Base-by-base conservation (phyloP, 345 rosid genomes). In the Bruguiera parviflora region DNA sequence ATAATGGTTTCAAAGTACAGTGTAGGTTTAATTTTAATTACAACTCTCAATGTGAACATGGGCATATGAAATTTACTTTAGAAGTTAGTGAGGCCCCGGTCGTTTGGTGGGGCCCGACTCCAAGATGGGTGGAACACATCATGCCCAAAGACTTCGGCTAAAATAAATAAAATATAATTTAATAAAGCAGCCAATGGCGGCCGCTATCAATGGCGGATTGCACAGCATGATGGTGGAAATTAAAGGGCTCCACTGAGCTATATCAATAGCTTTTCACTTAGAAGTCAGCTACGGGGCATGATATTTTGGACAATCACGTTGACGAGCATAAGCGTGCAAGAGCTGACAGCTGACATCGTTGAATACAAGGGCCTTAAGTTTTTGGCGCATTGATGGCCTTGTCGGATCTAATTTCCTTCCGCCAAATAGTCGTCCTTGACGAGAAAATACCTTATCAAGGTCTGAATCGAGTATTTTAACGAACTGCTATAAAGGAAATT, bases 201-300 rank as follows among this genome's bases (percentile, higher is more conserved):
- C 65, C 77, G 71, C 81, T 27, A 73, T 78, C 72, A 65, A 43
- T 33, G 77, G 61, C 71, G 73, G 43, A 53, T 35, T 52, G 4
- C 53, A 29, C 68, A 21, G 24, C 39, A 21, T 19, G 51, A 21
- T 22, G 1, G 7, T 21, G 47, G 51, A 61, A 61, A 7, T 35
- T 32, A 4, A 24, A 27, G 16, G 21, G 65, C 4, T n/a, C 16
- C 16, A 16, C 24, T 20, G 35, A 3, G 27, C 58, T 22, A 25
- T 21, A 22, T 22, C 27, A 24, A 56, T 56, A 29, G 59, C 59
- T 56, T 22, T 15, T 15, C 49, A 0, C 2, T 56, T 56, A 10
- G 15, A 11, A 27, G 24, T 0, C 29, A 24, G 28, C 11, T 3
- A 15, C 1, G 22, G 8, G 59, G 59, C 16, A 8, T 9, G 8